Base-by-base conservation (phyloP, 2,329 filamentous ascomycete genomes). In the Dothidotthia symphoricarpi region DNA sequence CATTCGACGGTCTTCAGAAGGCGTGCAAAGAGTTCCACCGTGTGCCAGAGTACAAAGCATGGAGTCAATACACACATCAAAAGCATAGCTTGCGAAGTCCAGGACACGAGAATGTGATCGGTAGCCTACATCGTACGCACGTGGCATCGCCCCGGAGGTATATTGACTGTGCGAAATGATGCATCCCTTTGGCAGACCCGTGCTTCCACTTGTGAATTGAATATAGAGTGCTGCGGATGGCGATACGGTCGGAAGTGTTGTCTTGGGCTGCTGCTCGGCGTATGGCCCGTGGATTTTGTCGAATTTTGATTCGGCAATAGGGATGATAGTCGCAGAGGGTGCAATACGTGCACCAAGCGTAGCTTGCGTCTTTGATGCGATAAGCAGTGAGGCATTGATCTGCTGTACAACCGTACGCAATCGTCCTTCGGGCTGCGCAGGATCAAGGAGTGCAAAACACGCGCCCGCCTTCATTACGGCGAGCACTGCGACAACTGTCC, bases 1-100 rank as follows among this genome's bases (percentile, higher is more conserved):
- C 43, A 74, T 60, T 2, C 73, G 67, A 13, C 73, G 69, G 12
- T 74, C 67, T 27, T 76, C 73, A 12, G 68, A 63, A 6, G 60
- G 61, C 3, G 61, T 64, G 39, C 64, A 67, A 1, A 66, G 51
- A 6, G 63, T 66, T 4, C 49, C 63, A 1, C 64, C 64, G 17
- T 57, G 47, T 0, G 60, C 51, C 10, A 64, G 53, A 3, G 63
- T 64, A 29, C 54, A 63, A 2, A 67, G 49, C 56, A 66, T 67
- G 0, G 60, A 63, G 34, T 66, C 60, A 9, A 67, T 58, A 24
- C 56, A 58, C 2, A 65, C 61, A 39, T 67, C 64, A 31, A 67
- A 67, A n/a, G 61, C 61, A 30, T 67, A 64, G 34, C 61, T 61
- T 4, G 63, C 63, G 31, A 67, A 67, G 17, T 67, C 62, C 5